Evolutionary conservation across 2,329 filamentous ascomycete genomes (phyloP), one percentile per base, ranked within the genome.

Genomic region (Colletotrichum sp.): DNA sequence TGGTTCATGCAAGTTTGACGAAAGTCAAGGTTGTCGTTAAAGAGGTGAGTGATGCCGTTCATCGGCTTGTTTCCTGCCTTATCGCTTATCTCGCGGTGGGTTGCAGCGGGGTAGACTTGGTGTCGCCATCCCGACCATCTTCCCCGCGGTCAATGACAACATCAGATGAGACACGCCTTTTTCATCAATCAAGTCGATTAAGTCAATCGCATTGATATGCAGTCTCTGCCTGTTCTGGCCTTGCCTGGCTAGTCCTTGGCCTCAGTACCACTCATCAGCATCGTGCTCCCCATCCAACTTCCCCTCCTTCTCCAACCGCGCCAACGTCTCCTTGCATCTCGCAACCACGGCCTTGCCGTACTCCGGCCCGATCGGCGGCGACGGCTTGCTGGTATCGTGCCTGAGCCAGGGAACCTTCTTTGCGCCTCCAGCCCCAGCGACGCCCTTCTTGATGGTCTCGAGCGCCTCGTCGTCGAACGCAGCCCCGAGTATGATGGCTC

Each of bases 291-390:
- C 76, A 61, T 77, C 69, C 43, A 83, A 52, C 65, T 80, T 80
- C 6, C 78, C 79, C 18, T 80, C 78, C 10, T 34, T 70, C 16
- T 78, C 74, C 30, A 83, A 70, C 67, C 74, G 65, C 1, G 15
- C 67, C 26, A 83, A 39, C 6, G 72, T n/a, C 12, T 80, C 79
- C 72, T 79, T 83, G 8, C 79, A 76, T 59, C 82, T 77, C 36
- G 43, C 24, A 7, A 81, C 78, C 34, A 83, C 73, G 2, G 73
- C 78, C 70, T 80, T 77, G 5, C 78, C 82, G 55, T 83, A 83
- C 74, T 78, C 80, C 0, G 81, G 79, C 26, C 79, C 79, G 0
- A 79, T 67, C 16, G 80, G 81, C 18, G 81, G 81, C 9, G 78
- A 66, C 0, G 77, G 72, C 32, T 79, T 79, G 7, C 57, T 77